Evolutionary conservation across 2,329 filamentous ascomycete genomes (phyloP), one percentile per base, ranked within the genome.

Genomic region (Xylogone sp.): DNA sequence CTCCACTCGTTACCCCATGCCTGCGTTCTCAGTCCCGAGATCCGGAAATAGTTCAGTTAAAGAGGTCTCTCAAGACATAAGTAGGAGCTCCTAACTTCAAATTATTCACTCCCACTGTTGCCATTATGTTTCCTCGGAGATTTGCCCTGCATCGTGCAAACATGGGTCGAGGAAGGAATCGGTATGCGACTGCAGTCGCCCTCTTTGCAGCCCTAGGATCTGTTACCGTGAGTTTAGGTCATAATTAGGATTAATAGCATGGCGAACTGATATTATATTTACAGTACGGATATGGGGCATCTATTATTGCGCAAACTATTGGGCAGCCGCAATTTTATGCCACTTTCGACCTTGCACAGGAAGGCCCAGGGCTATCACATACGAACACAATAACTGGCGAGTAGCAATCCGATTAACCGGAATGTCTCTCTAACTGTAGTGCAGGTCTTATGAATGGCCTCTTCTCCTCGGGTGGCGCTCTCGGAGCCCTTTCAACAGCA

Each of bases 271-370:
- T 16, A 9, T 39, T 13, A 16, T 39, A 39, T 13, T 39, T 16
- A 18, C 34, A 39, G 34, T 53, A 53, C 47, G 51, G 51, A 24
- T 50, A 42, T 43, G 46, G 49, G 21, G 46, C 47, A 16, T 44
- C 51, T n/a, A 53, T 53, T 43, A 39, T 53, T 29, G 46, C 27
- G 3, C 46, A 47, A 7, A n/a, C 49, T 16, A 46, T 42, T 19
- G 51, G 51, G 2, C 27, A 50, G 6, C 51, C 51, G 3, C 46
- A 43, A 31, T 53, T 53, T 22, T 46, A 43, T 20, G 21, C 20
- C 1, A 49, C 49, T 39, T 53, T 53, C 20, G 21, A 47, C 21
- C 27, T 53, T 20, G n/a, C 21, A 18, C 18, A 20, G 9, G n/a
- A 13, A n/a, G 43, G 42, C 10, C 34, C 34, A 4, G 34, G 34